These are phyloP conservation scores for Pinus taeda DNA, from an alignment of 75 land plant genomes.

Conservation along the genomic window DNA sequence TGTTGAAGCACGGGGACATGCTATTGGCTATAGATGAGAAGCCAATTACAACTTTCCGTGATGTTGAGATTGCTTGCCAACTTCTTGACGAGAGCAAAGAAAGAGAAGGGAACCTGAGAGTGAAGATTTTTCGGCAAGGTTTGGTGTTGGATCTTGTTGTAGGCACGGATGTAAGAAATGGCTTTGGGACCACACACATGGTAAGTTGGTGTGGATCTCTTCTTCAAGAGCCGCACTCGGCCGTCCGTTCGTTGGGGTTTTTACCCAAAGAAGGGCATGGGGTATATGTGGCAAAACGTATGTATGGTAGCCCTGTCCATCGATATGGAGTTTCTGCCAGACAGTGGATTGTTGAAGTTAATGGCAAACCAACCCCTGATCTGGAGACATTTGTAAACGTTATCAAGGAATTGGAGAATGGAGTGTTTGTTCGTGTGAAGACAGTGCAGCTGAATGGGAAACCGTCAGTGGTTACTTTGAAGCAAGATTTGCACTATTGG, in stretches of 20 bases:
- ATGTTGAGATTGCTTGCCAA: constrained; percentile 76
- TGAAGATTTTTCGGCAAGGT: constrained; percentile 87
- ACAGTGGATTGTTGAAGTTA: constrained; percentile 94
- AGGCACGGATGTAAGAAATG: constrained; percentile 85
- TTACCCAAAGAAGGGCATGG: constrained; percentile 93
- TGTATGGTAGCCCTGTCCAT: constrained; percentile 87
- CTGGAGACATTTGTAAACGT: constrained; percentile 69
- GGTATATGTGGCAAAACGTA: constrained; percentile 85
- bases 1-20: constrained; percentile 86
- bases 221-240: constrained; percentile 82
- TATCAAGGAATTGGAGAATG: constrained; percentile 67
- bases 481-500: constrained; percentile 95
- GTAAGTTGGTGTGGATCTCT: constrained; percentile 89
- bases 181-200: constrained; percentile 73
- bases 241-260: constrained; percentile 88
- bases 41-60: constrained; percentile 78
- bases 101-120: constrained; percentile 26
- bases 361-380: constrained; percentile 81
- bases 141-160: constrained; percentile 55
- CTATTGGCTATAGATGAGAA: constrained; percentile 70
- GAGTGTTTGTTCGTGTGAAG: constrained; percentile 80
- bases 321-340: constrained; percentile 83
- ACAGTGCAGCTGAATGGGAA: constrained; percentile 88
- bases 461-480: constrained; percentile 79
- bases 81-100: no score